Conservation (phyloP, 2,329 filamentous ascomycete genomes). For the Alternaria sp. region DNA sequence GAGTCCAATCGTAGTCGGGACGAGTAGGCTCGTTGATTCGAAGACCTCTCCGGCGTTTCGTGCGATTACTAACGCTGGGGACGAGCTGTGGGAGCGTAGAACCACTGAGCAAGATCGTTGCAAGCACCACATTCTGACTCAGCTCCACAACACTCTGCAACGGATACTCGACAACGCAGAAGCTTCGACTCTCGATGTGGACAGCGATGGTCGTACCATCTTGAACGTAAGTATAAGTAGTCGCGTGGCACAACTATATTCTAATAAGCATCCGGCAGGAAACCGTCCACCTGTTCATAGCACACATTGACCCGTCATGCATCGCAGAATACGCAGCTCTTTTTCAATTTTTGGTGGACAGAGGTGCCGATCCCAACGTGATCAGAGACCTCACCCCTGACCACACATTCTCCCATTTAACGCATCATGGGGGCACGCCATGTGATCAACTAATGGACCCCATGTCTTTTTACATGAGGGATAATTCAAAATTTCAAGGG, state of each 20-base stretch:
- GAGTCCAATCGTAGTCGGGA: too few relatives aligned
- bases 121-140: neutral
- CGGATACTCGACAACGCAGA: neutral
- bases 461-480: neutral
- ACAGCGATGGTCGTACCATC: neutral
- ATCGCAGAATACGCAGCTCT: neutral
- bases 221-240: neutral
- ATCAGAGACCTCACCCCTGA: neutral
- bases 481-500: too few relatives aligned
- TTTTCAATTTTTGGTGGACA: neutral
- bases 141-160: neutral
- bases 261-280: neutral
- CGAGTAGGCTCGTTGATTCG: too few relatives aligned
- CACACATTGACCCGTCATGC: too few relatives aligned
- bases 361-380: neutral
- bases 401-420: fast-evolving
- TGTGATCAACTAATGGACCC: neutral
- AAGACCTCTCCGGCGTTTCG: too few relatives aligned
- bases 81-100: too few relatives aligned
- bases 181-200: neutral
- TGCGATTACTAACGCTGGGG: too few relatives aligned
- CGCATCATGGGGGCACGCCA: neutral
- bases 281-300: fast-evolving
- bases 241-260: fast-evolving
- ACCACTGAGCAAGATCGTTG: too few relatives aligned